A percentile compares a stretch with the other conserved stretches of the same genome.
Evolutionary conservation across 139 green algal species (phyloP).

Genomic region (Haematococcus lacustris): DNA sequence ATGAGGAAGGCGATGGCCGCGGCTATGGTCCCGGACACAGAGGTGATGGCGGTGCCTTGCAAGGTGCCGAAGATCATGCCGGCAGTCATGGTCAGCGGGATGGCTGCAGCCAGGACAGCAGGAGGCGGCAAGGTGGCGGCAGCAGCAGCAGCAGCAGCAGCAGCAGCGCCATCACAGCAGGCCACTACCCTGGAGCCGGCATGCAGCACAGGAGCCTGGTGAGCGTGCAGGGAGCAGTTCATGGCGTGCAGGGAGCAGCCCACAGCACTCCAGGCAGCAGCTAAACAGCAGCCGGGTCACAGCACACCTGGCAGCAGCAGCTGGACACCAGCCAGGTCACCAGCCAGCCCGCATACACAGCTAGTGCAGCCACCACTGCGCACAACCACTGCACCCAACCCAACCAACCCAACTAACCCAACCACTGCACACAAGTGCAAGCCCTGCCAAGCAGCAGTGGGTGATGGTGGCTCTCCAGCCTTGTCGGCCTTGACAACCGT

Average conservation of each 20-base stretch:
- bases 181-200: neutral
- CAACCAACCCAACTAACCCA: neutral
- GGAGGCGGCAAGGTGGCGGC: slow-evolving; percentile 34
- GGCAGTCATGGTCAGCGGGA: slow-evolving; percentile 86
- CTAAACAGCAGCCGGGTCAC: neutral
- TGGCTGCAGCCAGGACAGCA: slow-evolving; percentile 35
- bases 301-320: too few species aligned
- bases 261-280: neutral
- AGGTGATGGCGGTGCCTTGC: slow-evolving; percentile 68
- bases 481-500: neutral
- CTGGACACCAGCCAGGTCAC: too few species aligned
- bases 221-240: neutral
- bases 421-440: neutral
- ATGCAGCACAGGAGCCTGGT: neutral
- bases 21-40: slow-evolving; percentile 62
- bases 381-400: too few species aligned
- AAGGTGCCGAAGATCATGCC: slow-evolving; percentile 79
- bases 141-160: neutral
- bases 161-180: neutral
- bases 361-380: too few species aligned
- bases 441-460: neutral
- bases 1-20: slow-evolving; percentile 88
- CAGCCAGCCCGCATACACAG: too few species aligned
- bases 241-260: neutral
- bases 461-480: neutral